Conservation (phyloP, 495 filamentous ascomycete genomes). For the Aspergillus incahuasiensis region DNA sequence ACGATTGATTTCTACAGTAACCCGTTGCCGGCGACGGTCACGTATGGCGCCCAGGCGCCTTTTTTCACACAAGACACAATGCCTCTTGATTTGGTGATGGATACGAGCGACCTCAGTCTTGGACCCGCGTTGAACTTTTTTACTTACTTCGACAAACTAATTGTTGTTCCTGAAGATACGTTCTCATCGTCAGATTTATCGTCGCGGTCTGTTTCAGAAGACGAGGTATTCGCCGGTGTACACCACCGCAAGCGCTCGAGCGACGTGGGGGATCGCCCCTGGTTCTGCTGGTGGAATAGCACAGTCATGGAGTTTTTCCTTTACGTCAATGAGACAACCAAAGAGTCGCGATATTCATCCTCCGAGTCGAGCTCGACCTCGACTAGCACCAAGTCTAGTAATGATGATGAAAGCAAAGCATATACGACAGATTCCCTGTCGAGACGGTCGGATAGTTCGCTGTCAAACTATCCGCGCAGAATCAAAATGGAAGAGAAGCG, state of each 20-base stretch:
- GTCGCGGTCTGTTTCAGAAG: constrained; percentile 28
- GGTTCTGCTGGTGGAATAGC: constrained; percentile 86
- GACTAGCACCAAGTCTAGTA: not conserved
- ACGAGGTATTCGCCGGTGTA: constrained; percentile 20
- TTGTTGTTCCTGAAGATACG: constrained; percentile 59
- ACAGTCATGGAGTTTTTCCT: constrained; percentile 79
- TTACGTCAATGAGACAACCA: constrained; percentile 60
- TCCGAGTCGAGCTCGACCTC: constrained; percentile 11
- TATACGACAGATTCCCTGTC: constrained; percentile 2
- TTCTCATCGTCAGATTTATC: constrained; percentile 33
- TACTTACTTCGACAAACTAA: constrained; percentile 70
- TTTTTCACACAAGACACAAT: constrained; percentile 40
- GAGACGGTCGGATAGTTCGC: constrained; percentile 16
- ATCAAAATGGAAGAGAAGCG: constrained; percentile 80
- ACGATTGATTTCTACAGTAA: constrained; percentile 27
- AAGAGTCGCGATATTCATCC: constrained; percentile 27
- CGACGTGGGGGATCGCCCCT: constrained; percentile 62
- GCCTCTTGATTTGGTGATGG: constrained; percentile 57
- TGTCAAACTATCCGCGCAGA: constrained; percentile 58
- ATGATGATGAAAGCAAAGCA: not conserved
- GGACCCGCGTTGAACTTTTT: constrained; percentile 76
- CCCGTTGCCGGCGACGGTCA: constrained; percentile 37
- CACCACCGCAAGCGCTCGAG: constrained; percentile 44
- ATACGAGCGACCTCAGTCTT: constrained; percentile 53
- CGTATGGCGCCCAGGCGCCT: constrained; percentile 74